Percentiles rank a stretch among this genome's conserved stretches.
Evolutionary conservation across 2,329 filamentous ascomycete species (phyloP).

Genomic region (Macrophomina phaseolina): DNA sequence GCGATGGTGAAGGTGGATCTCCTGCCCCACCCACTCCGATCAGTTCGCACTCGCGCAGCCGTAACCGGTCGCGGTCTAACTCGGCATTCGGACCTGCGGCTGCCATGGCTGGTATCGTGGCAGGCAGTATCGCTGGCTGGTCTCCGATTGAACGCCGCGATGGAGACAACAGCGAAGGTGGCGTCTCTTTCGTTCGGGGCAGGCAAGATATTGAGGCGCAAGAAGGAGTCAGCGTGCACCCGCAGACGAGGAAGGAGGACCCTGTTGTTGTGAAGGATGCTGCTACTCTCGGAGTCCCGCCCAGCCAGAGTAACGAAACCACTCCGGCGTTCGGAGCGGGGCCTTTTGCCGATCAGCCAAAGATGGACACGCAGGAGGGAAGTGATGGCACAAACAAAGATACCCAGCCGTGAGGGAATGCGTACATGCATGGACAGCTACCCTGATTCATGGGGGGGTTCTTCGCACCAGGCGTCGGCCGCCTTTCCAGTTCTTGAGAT

Average conservation of each 20-base stretch:
- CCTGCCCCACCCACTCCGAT: slow-evolving; percentile 58
- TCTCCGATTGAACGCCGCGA: slow-evolving; percentile 66
- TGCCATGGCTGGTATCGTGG: slow-evolving; percentile 84
- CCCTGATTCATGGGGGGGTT: neutral
- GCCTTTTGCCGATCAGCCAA: slow-evolving; percentile 50
- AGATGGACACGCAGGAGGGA: slow-evolving; percentile 31
- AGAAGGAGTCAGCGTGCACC: slow-evolving; percentile 55
- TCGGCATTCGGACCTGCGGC: slow-evolving; percentile 76
- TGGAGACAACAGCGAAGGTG: slow-evolving; percentile 45
- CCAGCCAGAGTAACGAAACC: slow-evolving; percentile 51
- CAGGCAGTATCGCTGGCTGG: slow-evolving; percentile 78
- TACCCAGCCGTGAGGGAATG: slow-evolving; percentile 17
- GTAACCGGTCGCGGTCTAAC: slow-evolving; percentile 71
- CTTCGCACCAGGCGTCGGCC: neutral
- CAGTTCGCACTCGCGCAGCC: slow-evolving; percentile 59
- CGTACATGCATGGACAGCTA: slow-evolving; percentile 9
- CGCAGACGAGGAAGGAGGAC: slow-evolving; percentile 56
- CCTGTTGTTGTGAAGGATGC: slow-evolving; percentile 46
- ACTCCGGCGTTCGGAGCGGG: slow-evolving; percentile 52
- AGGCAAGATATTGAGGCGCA: slow-evolving; percentile 50
- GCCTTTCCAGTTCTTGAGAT: slow-evolving; percentile 16
- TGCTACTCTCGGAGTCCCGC: slow-evolving; percentile 42
- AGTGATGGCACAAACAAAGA: slow-evolving; percentile 25
- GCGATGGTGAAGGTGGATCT: slow-evolving; percentile 40
- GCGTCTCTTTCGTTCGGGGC: slow-evolving; percentile 47